Evolutionary conservation across 257 asterid genomes (phyloP).

Genomic region (Salvia splendens): DNA sequence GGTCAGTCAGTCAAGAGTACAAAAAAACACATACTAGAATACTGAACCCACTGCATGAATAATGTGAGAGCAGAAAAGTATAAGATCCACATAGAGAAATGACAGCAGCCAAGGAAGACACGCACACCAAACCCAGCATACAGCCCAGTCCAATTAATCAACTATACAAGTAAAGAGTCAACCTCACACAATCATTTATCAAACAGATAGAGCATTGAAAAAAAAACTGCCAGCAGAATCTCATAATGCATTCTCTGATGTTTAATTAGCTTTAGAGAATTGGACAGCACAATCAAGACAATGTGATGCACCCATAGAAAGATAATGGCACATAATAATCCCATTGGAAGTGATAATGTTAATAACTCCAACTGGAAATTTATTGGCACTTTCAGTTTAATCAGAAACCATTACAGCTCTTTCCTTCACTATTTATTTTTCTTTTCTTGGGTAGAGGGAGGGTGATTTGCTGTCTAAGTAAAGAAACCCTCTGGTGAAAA

Average conservation of each 20-base stretch:
- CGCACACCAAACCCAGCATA: slow-evolving; percentile 1
- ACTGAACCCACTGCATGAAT: slow-evolving; percentile 20
- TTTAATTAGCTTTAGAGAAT: slow-evolving; percentile 14
- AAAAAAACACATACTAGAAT: slow-evolving; percentile 2
- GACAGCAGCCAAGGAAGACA: slow-evolving; percentile 1
- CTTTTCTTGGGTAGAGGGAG: neutral
- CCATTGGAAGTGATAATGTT: neutral
- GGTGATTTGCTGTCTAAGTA: neutral
- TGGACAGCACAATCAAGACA: slow-evolving; percentile 2
- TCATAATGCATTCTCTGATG: neutral
- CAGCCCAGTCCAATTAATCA: slow-evolving; percentile 25
- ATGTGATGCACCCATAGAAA: slow-evolving; percentile 1
- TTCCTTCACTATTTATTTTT: neutral
- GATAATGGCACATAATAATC: neutral
- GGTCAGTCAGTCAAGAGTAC: slow-evolving; percentile 23
- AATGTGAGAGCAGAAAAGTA: slow-evolving; percentile 18
- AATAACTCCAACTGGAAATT: neutral
- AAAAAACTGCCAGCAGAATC: neutral
- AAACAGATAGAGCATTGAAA: neutral
- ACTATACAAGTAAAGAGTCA: neutral
- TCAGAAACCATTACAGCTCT: neutral
- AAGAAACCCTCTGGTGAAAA: neutral
- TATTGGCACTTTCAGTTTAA: neutral
- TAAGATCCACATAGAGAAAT: slow-evolving; percentile 8
- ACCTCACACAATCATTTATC: slow-evolving; percentile 15